Evolutionary conservation across 768 basidiomycete genomes (phyloP).

Genomic region (Boletellus emodensis): DNA sequence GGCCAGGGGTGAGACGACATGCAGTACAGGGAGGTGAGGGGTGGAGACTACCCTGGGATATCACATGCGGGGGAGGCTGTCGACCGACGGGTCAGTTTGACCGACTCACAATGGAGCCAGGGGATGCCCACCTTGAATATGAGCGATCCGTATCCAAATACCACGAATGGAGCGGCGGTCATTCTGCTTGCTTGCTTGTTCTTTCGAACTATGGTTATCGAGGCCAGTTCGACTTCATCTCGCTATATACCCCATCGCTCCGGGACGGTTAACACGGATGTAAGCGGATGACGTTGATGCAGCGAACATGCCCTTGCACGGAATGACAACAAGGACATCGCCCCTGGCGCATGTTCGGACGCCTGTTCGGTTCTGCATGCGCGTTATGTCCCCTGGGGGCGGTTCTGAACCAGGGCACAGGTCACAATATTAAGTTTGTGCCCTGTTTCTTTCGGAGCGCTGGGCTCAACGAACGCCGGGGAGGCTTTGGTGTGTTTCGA

Average conservation of each 20-base stretch:
- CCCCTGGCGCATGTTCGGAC: not conserved
- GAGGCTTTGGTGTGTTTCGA: not conserved
- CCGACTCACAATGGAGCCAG: not conserved
- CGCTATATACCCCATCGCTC: conserved; percentile 3
- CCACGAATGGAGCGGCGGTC: conserved; percentile 44
- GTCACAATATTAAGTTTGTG: not conserved
- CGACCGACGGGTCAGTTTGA: not conserved
- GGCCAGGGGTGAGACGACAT: not conserved
- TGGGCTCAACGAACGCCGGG: not conserved
- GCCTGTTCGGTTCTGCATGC: not conserved
- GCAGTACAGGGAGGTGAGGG: not conserved
- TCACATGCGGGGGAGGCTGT: conserved; percentile 77
- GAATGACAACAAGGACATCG: not conserved
- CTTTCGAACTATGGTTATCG: not conserved
- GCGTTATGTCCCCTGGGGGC: not conserved
- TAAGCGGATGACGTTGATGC: not conserved
- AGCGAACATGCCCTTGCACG: not conserved
- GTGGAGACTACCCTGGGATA: conserved; percentile 52
- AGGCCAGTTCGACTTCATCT: not conserved
- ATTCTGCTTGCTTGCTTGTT: not conserved
- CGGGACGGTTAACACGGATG: not conserved
- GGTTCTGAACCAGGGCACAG: not conserved
- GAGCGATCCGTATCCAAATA: conserved; percentile 88
- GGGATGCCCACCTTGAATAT: conserved; percentile 64
- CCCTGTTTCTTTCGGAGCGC: not conserved